Evolutionary conservation across 2,329 filamentous ascomycete species (phyloP).

Genomic region (Bipolaris cookei): DNA sequence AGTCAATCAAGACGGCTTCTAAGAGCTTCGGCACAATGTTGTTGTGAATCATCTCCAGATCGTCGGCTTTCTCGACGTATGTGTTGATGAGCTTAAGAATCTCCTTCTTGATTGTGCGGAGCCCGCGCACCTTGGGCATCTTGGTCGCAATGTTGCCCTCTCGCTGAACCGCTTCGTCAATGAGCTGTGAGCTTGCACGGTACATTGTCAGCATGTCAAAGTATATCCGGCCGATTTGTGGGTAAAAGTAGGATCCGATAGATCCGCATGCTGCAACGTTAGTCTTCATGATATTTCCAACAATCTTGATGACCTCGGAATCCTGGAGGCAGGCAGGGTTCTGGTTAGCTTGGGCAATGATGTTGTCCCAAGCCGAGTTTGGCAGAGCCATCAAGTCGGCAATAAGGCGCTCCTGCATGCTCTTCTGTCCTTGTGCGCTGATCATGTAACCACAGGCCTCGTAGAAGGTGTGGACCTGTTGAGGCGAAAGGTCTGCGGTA

Average conservation of each 20-base stretch:
- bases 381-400: constrained; percentile 91
- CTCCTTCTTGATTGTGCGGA: constrained; percentile 99
- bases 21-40: constrained; percentile 96
- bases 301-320: constrained; percentile 94
- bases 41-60: constrained; percentile 87
- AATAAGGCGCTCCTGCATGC: constrained; percentile 89
- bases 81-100: constrained; percentile 98
- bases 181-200: constrained; percentile 92
- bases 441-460: constrained; percentile 99
- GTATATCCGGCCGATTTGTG: constrained; percentile 96
- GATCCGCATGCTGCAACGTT: constrained; percentile 98
- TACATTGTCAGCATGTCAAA: constrained; percentile 99
- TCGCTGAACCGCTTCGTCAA: constrained; percentile 86
- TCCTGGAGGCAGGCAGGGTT: constrained; percentile 89
- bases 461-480: constrained; percentile 98
- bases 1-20: constrained; percentile 92
- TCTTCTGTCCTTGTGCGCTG: constrained; percentile 93
- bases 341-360: constrained; percentile 85
- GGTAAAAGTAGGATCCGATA: constrained; percentile 96
- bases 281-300: constrained; percentile 99
- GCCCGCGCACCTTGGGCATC: constrained; percentile 92
- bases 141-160: constrained; percentile 96
- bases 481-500: constrained; percentile 90
- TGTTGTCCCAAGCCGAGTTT: constrained; percentile 93
- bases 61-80: constrained; percentile 97